Conservation (phyloP, 1,284 basidiomycete species). For the Grifola frondosa region DNA sequence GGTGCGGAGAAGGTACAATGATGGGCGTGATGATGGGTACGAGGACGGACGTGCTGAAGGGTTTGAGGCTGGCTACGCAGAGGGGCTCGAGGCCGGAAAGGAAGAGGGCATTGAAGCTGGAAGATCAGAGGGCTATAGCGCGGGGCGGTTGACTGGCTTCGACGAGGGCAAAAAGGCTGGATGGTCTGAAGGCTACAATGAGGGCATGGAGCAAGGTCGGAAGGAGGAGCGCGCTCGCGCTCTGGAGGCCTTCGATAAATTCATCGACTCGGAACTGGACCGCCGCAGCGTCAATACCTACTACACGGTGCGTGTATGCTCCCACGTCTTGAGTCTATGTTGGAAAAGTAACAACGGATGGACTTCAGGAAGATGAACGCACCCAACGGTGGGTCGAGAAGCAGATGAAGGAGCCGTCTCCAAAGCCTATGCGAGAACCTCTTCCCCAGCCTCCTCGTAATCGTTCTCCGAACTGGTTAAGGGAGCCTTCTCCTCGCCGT, state of each 20-base stretch:
- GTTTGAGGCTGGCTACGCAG: conserved; percentile 34
- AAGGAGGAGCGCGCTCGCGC: conserved; percentile 52
- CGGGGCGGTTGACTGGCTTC: conserved; percentile 42
- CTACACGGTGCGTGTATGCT: conserved; percentile 14
- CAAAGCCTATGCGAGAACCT: conserved; percentile 15
- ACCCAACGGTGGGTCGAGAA: conserved; percentile 30
- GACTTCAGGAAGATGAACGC: conserved; percentile 22
- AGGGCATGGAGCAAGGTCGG: conserved; percentile 44
- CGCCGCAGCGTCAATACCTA: conserved; percentile 30
- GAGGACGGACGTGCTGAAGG: conserved; percentile 40
- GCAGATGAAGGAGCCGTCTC: conserved; percentile 15
- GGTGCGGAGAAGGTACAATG: conserved; percentile 38
- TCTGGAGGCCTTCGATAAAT: conserved; percentile 52
- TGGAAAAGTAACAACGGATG: no score
- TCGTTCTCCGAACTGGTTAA: no score
- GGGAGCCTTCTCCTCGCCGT: no score
- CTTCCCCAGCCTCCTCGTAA: no score
- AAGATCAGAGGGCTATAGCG: conserved; percentile 43
- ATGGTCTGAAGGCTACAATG: conserved; percentile 38
- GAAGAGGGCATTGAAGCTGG: conserved; percentile 48
- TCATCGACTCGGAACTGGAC: conserved; percentile 46
- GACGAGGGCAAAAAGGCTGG: conserved; percentile 42
- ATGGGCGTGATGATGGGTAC: conserved; percentile 44
- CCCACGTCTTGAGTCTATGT: neutral
- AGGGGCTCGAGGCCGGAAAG: conserved; percentile 44